Base-by-base conservation (phyloP, 2,329 filamentous ascomycete genomes). In the Allantophomopsis cytisporea region DNA sequence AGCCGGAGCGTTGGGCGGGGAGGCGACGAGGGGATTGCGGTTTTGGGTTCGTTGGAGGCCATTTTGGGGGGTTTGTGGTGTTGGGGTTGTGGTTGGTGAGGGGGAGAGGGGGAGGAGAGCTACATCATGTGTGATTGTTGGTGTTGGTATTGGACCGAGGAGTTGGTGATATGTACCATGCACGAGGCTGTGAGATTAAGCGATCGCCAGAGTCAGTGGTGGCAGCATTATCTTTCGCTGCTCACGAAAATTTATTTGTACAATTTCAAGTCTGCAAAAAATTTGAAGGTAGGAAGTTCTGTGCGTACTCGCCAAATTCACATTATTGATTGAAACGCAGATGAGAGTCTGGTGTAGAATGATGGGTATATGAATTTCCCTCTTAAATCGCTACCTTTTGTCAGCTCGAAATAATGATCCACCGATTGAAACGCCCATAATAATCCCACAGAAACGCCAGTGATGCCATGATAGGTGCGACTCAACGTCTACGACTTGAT, bases 401-500 rank as follows among this genome's bases (percentile, higher is more conserved):
- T 28, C 23, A 28, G 11, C 7, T 28, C 23, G 23, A 28, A 28
- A 18, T 6, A 36, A 18, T 21, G 16, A 36, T 20, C 7, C 23
- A 28, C 23, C 23, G 23, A 8, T 28, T 8, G 23, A 28, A 28
- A 28, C 23, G 23, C 23, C 23, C 23, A 28, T 28, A 28, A 28
- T 45, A 45, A 41, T 37, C 37, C 28, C 40, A 37, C 35, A 23
- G 35, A 36, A 36, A 40, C 45, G 40, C 41, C 47, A 31, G 37
- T 33, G 37, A 36, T 34, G 21, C 34, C 33, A 43, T 45, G 23
- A 28, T 8, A 28, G 23, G 23, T 12, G 23, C 7, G 23, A 38
- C 34, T 36, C 18, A 23, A 31, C 15, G 36, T 36, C 28, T 65
- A 80, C 44, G 76, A 80, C 58, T 80, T 79, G 53, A 82, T 57